Base-by-base conservation (phyloP, 2,329 filamentous ascomycete species). In the Fragosphaeria purpurea region DNA sequence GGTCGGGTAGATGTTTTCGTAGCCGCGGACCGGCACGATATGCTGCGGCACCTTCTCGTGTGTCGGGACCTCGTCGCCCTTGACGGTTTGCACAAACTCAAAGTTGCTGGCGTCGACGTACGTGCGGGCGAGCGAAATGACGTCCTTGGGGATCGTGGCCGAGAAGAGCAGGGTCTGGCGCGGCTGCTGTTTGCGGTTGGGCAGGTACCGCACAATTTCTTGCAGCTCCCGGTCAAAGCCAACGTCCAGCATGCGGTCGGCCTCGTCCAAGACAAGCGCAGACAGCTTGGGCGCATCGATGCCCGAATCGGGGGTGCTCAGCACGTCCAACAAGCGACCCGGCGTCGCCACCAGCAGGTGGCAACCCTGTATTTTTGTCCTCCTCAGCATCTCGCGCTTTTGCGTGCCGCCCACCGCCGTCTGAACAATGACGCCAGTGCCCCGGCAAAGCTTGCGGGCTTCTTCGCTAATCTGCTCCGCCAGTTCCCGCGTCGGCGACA, bases 211-310 rank as follows among this genome's bases (percentile, higher is more conserved):
- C 50, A 80, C 68, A 50, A 91, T 87, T 1, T 77, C 65, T 46
- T 73, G 67, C 47, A 91, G 75, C 50, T 82, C 83, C 38, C 73
- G 71, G 51, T 83, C 73, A 61, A 91, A 91, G 3, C 86, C 93
- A 74, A 95, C 93, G 71, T 98, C 93, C 64, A 98, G 79, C 87
- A 98, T 96, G 60, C 93, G 87, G 69, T 98, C 93, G 61, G 93
- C 93, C 75, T 98, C 93, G 60, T 98, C 93, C 44, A 98, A 83
- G 57, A 97, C 89, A 44, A 98, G 76, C 58, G 93, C 51, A 65
- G 88, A 86, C 73, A 97, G 84, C 65, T 87, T 90, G 66, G 63
- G 89, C 67, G 86, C 86, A 30, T 72, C 70, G 40, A 95, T 78
- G 31, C 79, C 76, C 51, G 74, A 79, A 50, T 64, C 62, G 0